A percentile compares a stretch with the other conserved stretches of the same genome.
phyloP scores from a whole-genome alignment of 192 early-diverging fungal genomes.

The Coemansia sp. region DNA sequence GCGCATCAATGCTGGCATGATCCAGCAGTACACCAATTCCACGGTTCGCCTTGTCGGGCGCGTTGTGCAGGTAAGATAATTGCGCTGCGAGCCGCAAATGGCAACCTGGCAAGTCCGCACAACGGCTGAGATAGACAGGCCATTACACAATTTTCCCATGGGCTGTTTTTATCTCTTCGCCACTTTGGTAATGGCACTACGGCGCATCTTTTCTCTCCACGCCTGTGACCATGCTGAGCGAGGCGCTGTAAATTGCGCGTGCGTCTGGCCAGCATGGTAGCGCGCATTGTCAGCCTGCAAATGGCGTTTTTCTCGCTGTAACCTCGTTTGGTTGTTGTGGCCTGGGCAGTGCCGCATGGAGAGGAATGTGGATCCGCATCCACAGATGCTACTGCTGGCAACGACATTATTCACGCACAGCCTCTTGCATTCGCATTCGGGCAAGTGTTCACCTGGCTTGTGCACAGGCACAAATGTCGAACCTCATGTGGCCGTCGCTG shows the following conservation, averaged over 20 bases:
- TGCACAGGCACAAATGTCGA: not conserved
- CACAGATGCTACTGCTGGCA: not conserved
- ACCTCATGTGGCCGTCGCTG: constrained; percentile 3
- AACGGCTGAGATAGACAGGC: not conserved
- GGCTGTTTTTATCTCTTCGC: not conserved
- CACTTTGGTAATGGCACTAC: not conserved
- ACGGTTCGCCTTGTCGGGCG: constrained; percentile 59
- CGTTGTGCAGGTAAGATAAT: constrained; percentile 54
- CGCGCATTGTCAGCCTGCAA: not conserved
- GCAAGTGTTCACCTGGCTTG: not conserved
- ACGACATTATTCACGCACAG: not conserved
- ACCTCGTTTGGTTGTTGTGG: not conserved
- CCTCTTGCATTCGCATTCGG: constrained; percentile 2
- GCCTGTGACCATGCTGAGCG: not conserved
- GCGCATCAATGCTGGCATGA: constrained; percentile 61
- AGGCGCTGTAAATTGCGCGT: too few species aligned
- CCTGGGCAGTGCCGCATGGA: not conserved
- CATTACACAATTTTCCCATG: not conserved
- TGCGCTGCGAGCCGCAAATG: constrained; percentile 8
- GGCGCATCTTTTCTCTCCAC: not conserved
- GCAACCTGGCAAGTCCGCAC: not conserved
- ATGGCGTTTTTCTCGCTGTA: too few species aligned
- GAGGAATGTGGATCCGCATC: not conserved
- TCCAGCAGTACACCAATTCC: constrained; percentile 46
- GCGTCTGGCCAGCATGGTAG: not conserved